Base-by-base conservation (phyloP, 441 rosid species). In the Corymbia citriodora region DNA sequence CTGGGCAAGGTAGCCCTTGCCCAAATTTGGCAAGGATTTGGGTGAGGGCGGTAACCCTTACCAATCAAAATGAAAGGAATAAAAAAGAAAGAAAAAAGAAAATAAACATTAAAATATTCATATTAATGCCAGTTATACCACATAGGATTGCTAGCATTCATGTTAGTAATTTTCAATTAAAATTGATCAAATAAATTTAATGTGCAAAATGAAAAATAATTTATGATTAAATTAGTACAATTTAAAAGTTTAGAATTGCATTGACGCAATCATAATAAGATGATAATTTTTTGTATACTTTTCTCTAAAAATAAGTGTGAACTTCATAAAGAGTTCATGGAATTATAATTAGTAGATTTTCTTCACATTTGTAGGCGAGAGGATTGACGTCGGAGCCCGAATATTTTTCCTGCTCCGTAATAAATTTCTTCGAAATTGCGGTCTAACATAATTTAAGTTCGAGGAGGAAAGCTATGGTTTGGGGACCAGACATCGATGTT, bases 101-200 rank as follows among this genome's bases (percentile, higher is more conserved):
- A 57, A 0, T 0, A 57, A 57, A 57, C 10, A 57, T 2, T 57
- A 57, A 57, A 57, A 57, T 21, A 9, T 9, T 57, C 63, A 57
- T 0, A 1, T 1, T 0, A 57, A 15, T 0, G 0, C 25, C 10
- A 57, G 1, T 57, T 1, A 0, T 23, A 2, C 0, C 1, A 10
- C 0, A 57, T 57, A 25, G 25, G 27, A 59, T 59, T 1, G 0
- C 10, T 0, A 0, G 0, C 0, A 1, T 23, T 8, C 0, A 10
- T 4, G 29, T 57, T 0, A 23, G 10, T 15, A 13, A 57, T 57
- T 23, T 57, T 2, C 0, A 0, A 57, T 0, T 57, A 57, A 57
- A 59, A 59, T 59, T 23, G 7, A 1, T 0, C 0, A 59, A 23
- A 23, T 23, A 13, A 6, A 59, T 0, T 59, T 13, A 23, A 59